Evolutionary conservation across 371 early-diverging fungal species (phyloP).

Genomic region (Batkoa obscura): DNA sequence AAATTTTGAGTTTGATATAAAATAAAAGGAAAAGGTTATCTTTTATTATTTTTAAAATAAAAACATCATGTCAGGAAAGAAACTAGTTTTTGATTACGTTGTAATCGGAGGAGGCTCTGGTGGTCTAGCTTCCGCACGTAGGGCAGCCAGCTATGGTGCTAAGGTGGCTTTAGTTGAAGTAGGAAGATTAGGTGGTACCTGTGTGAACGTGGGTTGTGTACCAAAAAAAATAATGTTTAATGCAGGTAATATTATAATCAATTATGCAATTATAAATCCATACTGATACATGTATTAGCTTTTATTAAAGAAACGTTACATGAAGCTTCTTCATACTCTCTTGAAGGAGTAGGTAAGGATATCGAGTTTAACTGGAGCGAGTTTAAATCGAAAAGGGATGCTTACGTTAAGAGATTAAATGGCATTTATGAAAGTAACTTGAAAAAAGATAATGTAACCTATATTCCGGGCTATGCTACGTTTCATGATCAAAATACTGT

Average conservation of each 20-base stretch:
- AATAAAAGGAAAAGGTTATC: too few species aligned
- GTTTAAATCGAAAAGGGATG: slow-evolving; percentile 83
- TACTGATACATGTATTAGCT: slow-evolving; percentile 32
- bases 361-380: slow-evolving; percentile 40
- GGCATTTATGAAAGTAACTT: slow-evolving; percentile 88
- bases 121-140: slow-evolving; percentile 80
- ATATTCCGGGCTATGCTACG: slow-evolving; percentile 64
- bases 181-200: slow-evolving; percentile 79
- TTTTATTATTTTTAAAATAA: too few species aligned
- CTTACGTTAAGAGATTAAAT: slow-evolving; percentile 87
- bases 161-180: slow-evolving; percentile 84
- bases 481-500: slow-evolving; percentile 58
- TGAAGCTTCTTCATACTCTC: slow-evolving; percentile 80
- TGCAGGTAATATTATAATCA: slow-evolving; percentile 26
- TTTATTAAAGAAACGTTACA: slow-evolving; percentile 66
- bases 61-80: too few species aligned
- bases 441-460: slow-evolving; percentile 63
- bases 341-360: slow-evolving; percentile 25
- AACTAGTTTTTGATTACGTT: slow-evolving; percentile 69
- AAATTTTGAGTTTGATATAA: too few species aligned
- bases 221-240: slow-evolving; percentile 98
- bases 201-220: slow-evolving; percentile 95
- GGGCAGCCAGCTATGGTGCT: slow-evolving; percentile 80
- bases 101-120: slow-evolving; percentile 85
- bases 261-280: too few species aligned